Evolutionary conservation across 2,329 filamentous ascomycete species (phyloP).

Genomic region (Alternaria gaisen): DNA sequence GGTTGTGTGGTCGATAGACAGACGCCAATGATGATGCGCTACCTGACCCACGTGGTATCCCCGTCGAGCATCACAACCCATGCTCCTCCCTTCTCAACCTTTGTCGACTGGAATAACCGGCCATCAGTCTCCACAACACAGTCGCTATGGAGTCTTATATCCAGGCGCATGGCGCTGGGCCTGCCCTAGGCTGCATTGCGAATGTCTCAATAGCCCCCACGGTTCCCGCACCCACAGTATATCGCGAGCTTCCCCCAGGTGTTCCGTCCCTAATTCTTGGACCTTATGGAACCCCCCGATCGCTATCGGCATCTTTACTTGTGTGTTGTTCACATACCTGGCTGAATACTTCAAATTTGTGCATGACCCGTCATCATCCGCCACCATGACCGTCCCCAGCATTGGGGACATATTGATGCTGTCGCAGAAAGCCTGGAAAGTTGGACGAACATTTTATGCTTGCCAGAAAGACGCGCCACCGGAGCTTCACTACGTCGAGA

Average conservation of each 20-base stretch:
- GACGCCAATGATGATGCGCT: constrained; percentile 35
- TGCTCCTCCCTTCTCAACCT: constrained; percentile 21
- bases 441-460: constrained; percentile 55
- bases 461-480: constrained; percentile 51
- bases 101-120: constrained; percentile 22
- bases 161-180: constrained; percentile 36
- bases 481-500: constrained; percentile 56
- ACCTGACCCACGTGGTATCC: constrained; percentile 34
- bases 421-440: constrained; percentile 58
- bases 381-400: constrained; percentile 45
- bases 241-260: constrained; percentile 32
- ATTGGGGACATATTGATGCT: constrained; percentile 58
- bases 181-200: constrained; percentile 19
- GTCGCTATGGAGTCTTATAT: constrained; percentile 23
- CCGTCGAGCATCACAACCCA: constrained; percentile 19
- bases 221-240: constrained; percentile 27
- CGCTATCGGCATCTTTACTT: not conserved
- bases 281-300: constrained; percentile 3
- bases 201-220: constrained; percentile 32
- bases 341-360: constrained; percentile 5
- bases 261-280: constrained; percentile 4
- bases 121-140: constrained; percentile 22
- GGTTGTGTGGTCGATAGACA: constrained; percentile 8
- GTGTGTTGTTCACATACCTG: constrained; percentile 1
- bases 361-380: constrained; percentile 17